A percentile compares a stretch with the other conserved stretches of the same genome.
Conservation (phyloP, 768 basidiomycete species). For the Lanmaoa rubissima region DNA sequence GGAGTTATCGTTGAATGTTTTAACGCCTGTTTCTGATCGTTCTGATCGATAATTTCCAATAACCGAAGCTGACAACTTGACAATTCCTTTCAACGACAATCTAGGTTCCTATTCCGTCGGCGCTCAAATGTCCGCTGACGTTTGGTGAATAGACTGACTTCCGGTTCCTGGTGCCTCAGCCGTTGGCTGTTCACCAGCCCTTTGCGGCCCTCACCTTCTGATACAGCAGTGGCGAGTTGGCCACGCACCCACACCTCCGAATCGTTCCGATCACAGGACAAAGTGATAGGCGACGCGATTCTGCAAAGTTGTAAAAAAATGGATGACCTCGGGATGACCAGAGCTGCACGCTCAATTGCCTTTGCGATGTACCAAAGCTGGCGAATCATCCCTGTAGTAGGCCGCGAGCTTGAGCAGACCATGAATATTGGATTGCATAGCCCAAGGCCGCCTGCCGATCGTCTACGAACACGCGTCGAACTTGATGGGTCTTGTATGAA, state of each 20-base stretch:
- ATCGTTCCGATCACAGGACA: neutral
- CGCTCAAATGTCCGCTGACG: neutral
- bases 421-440: neutral
- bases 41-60: neutral
- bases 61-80: neutral
- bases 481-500: slow-evolving; percentile 21
- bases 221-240: slow-evolving; percentile 9
- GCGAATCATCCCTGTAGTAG: neutral
- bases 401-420: neutral
- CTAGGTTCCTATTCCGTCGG: slow-evolving; percentile 2
- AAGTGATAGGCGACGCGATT: neutral
- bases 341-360: neutral
- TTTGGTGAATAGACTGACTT: neutral
- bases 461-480: slow-evolving; percentile 12
- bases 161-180: slow-evolving; percentile 25
- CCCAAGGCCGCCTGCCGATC: slow-evolving; percentile 7
- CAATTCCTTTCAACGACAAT: neutral
- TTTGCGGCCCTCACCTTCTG: slow-evolving; percentile 2
- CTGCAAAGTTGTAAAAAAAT: neutral
- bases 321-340: neutral
- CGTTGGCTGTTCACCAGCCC: slow-evolving; percentile 15
- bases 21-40: neutral
- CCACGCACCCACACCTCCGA: slow-evolving; percentile 9
- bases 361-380: neutral
- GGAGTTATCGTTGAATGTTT: neutral